Conservation (phyloP, 2,329 filamentous ascomycete genomes). For the Fusarium sp. region DNA sequence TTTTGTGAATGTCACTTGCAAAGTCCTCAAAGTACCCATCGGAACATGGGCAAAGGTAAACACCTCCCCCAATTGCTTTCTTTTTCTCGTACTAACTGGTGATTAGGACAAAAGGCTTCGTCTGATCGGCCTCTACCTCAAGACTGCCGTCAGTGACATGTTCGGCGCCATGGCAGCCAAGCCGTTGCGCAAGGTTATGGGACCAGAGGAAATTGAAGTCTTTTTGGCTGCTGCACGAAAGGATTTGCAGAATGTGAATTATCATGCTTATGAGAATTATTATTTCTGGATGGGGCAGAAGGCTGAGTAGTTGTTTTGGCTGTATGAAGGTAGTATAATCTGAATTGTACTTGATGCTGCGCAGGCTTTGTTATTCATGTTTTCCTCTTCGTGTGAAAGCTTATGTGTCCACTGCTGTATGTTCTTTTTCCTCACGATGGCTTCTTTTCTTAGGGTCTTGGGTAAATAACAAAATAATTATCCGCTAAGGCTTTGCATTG, state of each 20-base stretch:
- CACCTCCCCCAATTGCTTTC: no score
- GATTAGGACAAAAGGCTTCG: slow-evolving; percentile 42
- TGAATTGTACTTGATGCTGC: no score
- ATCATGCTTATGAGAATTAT: slow-evolving; percentile 43
- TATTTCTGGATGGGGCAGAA: slow-evolving; percentile 46
- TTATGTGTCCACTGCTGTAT: no score
- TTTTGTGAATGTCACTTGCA: slow-evolving; percentile 36
- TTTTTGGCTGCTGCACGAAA: slow-evolving; percentile 34
- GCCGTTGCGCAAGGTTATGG: slow-evolving; percentile 34
- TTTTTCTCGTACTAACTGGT: no score
- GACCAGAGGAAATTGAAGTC: slow-evolving; percentile 29
- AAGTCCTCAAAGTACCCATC: slow-evolving; percentile 37
- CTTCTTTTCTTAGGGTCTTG: no score
- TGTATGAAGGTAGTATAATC: no score
- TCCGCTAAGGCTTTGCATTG: no score
- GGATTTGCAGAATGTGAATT: slow-evolving; percentile 22
- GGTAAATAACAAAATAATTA: no score
- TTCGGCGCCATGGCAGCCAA: slow-evolving; percentile 44
- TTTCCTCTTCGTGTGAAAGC: no score
- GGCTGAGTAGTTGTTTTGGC: background rate
- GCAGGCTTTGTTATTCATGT: no score
- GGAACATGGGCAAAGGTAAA: slow-evolving; percentile 40
- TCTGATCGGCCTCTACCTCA: slow-evolving; percentile 30
- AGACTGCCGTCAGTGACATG: slow-evolving; percentile 39
- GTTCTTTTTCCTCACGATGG: no score